A percentile compares a stretch with the other conserved stretches of the same genome.
phyloP scores from a whole-genome alignment of 2,329 filamentous ascomycete genomes.

The Fusarium sororula region DNA sequence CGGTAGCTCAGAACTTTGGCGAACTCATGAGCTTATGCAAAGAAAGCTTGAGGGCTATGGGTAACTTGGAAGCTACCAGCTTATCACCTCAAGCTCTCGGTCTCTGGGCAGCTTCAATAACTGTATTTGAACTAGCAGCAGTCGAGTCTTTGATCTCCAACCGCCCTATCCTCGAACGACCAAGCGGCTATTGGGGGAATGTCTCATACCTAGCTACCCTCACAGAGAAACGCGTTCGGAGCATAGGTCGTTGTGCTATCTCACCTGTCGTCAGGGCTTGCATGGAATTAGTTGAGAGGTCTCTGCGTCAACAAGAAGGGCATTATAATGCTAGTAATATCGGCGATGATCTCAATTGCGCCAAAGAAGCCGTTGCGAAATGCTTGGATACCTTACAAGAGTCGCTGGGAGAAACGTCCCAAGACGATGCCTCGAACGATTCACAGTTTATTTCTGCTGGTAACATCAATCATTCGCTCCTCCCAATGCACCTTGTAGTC shows the following conservation, averaged over 20 bases:
- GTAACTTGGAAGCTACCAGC: not conserved
- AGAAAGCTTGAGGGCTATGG: not conserved
- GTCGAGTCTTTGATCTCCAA: not conserved
- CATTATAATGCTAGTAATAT: too few species aligned
- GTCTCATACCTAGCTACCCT: not conserved
- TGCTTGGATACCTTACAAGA: not conserved
- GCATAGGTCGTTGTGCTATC: not conserved
- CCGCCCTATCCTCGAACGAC: not conserved
- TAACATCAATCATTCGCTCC: rapidly evolving
- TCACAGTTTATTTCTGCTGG: rapidly evolving
- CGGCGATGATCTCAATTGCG: rapidly evolving
- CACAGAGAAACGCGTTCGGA: not conserved
- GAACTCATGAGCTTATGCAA: not conserved
- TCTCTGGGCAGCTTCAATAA: not conserved
- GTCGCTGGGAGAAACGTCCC: rapidly evolving
- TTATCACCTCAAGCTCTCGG: not conserved
- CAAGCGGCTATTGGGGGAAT: not conserved
- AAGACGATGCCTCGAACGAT: rapidly evolving
- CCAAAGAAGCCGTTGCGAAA: not conserved
- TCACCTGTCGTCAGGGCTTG: not conserved
- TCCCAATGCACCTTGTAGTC: not conserved
- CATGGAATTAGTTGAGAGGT: not conserved
- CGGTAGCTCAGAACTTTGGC: rapidly evolving
- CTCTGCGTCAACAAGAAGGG: not conserved
- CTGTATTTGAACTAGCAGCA: not conserved